These are phyloP conservation scores for Fragaria nilgerrensis DNA, from an alignment of 306 rosid genomes.

Conservation along the genomic window DNA sequence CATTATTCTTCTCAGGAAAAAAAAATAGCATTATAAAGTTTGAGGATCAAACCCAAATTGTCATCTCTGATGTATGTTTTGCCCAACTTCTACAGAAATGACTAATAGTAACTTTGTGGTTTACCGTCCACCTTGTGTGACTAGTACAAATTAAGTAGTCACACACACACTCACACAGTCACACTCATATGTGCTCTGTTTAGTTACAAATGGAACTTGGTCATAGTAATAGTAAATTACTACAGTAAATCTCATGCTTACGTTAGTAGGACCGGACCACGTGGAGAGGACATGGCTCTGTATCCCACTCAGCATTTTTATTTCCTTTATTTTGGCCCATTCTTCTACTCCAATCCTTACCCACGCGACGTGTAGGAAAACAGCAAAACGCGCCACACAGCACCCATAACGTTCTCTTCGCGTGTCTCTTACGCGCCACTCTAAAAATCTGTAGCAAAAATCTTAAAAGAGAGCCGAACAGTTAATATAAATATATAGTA, in stretches of 20 bases:
- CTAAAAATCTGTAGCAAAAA: neutral
- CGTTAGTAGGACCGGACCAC: neutral
- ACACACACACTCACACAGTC: too few species aligned
- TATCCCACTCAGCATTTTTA: neutral
- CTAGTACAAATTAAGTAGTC: too few species aligned
- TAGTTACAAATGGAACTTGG: too few species aligned
- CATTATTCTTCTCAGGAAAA: too few species aligned
- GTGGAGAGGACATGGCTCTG: constrained; percentile 1
- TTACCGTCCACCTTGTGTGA: too few species aligned
- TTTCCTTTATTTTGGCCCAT: neutral
- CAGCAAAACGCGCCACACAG: neutral
- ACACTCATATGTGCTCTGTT: too few species aligned
- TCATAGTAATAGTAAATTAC: too few species aligned
- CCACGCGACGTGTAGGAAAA: neutral
- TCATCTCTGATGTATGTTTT: neutral
- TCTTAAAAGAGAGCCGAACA: neutral
- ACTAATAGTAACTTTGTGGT: too few species aligned
- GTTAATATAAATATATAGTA: neutral
- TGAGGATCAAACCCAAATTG: neutral
- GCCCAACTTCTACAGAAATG: too few species aligned
- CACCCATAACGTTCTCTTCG: neutral
- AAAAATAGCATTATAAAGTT: too few species aligned
- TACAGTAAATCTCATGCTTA: neutral
- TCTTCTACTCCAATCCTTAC: too few species aligned
- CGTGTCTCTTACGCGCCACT: constrained; percentile 30